Base-by-base conservation (phyloP, 352 stramenopile genomes). In the Phytopythium litorale region DNA sequence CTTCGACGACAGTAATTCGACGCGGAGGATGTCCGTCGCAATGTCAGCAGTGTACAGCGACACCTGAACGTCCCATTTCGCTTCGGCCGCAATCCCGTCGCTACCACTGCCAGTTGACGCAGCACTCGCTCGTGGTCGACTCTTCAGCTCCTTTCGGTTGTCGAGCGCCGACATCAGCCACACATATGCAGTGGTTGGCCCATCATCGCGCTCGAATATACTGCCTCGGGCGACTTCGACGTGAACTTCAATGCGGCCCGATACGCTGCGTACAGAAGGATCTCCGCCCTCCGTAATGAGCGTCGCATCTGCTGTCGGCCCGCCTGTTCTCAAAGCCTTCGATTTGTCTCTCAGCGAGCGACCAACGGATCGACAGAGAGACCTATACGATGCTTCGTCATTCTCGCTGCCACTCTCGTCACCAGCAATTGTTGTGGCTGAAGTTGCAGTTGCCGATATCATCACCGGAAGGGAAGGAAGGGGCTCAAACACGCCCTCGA, bases 401-500 rank as follows among this genome's bases (percentile, higher is more conserved):
- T 11, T 21, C 35, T 43, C 37, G 46, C 16, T n/a, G 59, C 40
- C 12, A 40, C 21, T n/a, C 23, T 61, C 21, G 7, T 60, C 50
- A 5, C 45, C 43, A 19, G 30, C 37, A 16, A 25, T n/a, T 45
- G 51, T 48, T 3, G 42, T 23, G 45, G 37, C 51, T 54, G 67
- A 64, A 0, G 70, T 65, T 8, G 33, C 35, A 18, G 58, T 42
- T 0, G 21, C 40, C 49, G 32, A 40, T 18, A 13, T n/a, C 28
- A 19, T n/a, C 11, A 9, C 49, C 18, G 25, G 6, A 25, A n/a
- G 21, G 21, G 28, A 1, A 23, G 32, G 1, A 33, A 77, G 58
- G 13, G 74, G 72, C 48, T 86, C 77, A 49, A 79, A 86, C 5
- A 86, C 63, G 3, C 77, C 77, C 61, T 74, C 64, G 19, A 86